Evolutionary conservation across 495 filamentous ascomycete genomes (phyloP), one percentile per base, ranked within the genome.

Genomic region (Usnea hakonensis): DNA sequence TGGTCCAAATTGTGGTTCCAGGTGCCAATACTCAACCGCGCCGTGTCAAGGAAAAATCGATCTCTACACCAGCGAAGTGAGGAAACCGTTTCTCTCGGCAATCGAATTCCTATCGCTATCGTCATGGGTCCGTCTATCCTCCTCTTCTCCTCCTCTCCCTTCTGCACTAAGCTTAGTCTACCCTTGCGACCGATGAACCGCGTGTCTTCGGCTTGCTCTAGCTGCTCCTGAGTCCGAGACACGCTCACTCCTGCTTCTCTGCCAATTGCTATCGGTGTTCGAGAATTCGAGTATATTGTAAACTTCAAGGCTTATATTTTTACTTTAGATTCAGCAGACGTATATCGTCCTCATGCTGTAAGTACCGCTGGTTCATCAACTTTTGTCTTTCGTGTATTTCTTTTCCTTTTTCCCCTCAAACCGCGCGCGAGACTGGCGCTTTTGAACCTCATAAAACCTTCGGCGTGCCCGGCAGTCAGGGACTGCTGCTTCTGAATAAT

Each of bases 261-360:
- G 50, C 65, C 65, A 67, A 64, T 67, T 67, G 57, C 56, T 48
- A 55, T 59, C 50, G 54, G 62, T 52, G 58, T 38, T 59, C 35
- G 44, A 53, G 17, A 40, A 60, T 38, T 59, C 35, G 44, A 53
- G 17, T 48, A 60, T 54, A 40, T 30, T 58, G 37, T 62, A 46
- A 62, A 57, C 36, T 57, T 36, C 63, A 64, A 52, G 37, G 68
- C 71, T 74, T 63, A 72, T 68, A 64, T 65, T 64, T 44, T 67
- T 67, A 63, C 63, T 63, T 38, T 65, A 71, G 66, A 66, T 63
- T 68, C 70, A 78, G 79, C 78, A 67, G 80, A 82, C 78, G 77
- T 81, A 44, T 82, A 82, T 73, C 80, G 80, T 46, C 80, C 80
- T 66, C 76, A 74, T 67, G 76, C 77, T 75, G 80, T 82, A 76